Base-by-base conservation (phyloP, 2,329 filamentous ascomycete species). In the Epichloe uncinata region DNA sequence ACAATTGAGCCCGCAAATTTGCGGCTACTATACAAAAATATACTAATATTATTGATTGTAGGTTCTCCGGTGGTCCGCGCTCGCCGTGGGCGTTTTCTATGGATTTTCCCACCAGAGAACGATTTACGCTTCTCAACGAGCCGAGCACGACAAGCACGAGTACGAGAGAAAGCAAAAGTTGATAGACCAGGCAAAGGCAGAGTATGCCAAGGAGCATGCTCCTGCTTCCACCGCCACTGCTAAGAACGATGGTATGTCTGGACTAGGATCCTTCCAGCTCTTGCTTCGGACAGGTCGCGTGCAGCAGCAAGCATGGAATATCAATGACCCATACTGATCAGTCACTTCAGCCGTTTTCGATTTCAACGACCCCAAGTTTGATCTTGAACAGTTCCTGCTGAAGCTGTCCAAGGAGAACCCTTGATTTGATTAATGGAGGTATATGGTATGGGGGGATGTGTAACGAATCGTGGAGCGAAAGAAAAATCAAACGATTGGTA, bases 41-140 rank as follows among this genome's bases (percentile, higher is more conserved):
- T 40, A 54, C 60, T 65, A 62, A 66, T 62, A 61, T 55, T 58
- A 50, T 49, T 34, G 45, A 55, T 52, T 61, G 48, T 70, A 98
- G 93, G 91, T 98, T 70, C 81, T 97, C 70, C 90, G 93, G 73
- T 98, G 91, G 79, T 91, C 89, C 66, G 90, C 90, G 67, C 86
- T 98, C 59, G 86, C 83, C 65, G 77, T 88, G 64, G 93, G 93
- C 68, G 74, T 97, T 67, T 84, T 95, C 73, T 98, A 98, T 76
- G 93, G 93, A 69, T 82, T 95, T 75, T 87, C 84, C 71, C 91
- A 95, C 76, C 93, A 98, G 75, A 77, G 84, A 65, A 79, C 81
- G 55, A 84, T 98, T 69, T 83, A 73, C 59, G 70, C 85, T 51
- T 70, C 78, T 62, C 81, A 89, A 64, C 85, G 82, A 72, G 71